phyloP scores from a whole-genome alignment of 352 stramenopile genomes.

The Globisporangium ultimum region DNA sequence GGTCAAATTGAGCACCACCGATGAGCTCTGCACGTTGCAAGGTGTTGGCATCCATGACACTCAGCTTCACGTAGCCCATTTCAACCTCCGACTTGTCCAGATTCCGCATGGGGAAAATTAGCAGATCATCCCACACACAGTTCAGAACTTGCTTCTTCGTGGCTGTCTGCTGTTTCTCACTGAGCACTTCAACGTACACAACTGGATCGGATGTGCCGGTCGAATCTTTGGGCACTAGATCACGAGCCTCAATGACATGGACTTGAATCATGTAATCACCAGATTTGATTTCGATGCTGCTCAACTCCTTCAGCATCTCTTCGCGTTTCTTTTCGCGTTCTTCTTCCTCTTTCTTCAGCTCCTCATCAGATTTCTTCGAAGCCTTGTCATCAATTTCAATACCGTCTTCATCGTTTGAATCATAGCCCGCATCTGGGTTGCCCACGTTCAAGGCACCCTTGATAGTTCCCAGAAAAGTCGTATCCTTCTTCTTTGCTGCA shows the following conservation, averaged over 20 bases:
- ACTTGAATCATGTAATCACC: conserved; percentile 89
- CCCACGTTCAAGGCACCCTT: conserved; percentile 39
- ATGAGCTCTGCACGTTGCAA: conserved; percentile 88
- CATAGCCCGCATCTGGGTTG: conserved; percentile 64
- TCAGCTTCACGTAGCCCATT: conserved; percentile 77
- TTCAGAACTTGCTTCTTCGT: conserved; percentile 87
- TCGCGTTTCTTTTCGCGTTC: conserved; percentile 71
- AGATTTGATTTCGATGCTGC: conserved; percentile 80
- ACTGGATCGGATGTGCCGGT: conserved; percentile 90
- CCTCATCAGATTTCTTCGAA: conserved; percentile 58
- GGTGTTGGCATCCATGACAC: conserved; percentile 85
- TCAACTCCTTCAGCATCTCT: conserved; percentile 73
- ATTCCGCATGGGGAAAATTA: conserved; percentile 76
- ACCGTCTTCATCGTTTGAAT: conserved; percentile 68
- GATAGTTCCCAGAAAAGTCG: conserved; percentile 43
- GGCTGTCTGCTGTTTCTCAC: conserved; percentile 79
- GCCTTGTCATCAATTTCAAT: conserved; percentile 45
- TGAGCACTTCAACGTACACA: conserved; percentile 86
- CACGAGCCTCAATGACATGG: conserved; percentile 88
- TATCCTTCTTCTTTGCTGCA: conserved; percentile 70
- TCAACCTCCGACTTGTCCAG: conserved; percentile 83
- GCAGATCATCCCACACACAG: conserved; percentile 81
- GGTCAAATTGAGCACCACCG: conserved; percentile 81
- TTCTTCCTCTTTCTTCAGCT: conserved; percentile 68
- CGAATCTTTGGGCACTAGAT: conserved; percentile 84